Conservation (phyloP, 805 yeast species). For the Saitoella complicata region DNA sequence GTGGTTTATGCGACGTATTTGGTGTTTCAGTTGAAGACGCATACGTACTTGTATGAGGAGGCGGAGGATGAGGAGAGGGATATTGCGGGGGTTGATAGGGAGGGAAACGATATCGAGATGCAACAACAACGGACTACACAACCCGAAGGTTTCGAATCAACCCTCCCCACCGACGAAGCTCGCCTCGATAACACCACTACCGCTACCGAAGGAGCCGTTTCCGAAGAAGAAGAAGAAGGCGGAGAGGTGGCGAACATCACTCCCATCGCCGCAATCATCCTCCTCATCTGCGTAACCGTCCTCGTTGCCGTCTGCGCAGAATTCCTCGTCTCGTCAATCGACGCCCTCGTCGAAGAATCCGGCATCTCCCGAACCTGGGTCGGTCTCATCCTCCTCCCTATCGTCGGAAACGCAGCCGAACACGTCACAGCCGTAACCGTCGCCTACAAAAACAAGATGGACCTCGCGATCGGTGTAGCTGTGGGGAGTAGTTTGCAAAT, state of each 20-base stretch:
- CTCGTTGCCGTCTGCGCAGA: conserved; percentile 86
- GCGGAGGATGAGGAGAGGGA: conserved; percentile 23
- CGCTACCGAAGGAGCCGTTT: conserved; percentile 15
- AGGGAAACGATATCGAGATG: too few relatives aligned
- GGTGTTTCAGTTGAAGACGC: conserved; percentile 79
- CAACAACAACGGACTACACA: too few relatives aligned
- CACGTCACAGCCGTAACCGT: conserved; percentile 94
- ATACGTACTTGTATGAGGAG: conserved; percentile 36
- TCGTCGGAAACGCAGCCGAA: conserved; percentile 97
- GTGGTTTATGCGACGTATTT: conserved; percentile 63
- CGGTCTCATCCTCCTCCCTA: conserved; percentile 84
- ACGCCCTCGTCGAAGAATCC: conserved; percentile 64
- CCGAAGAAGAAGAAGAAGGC: conserved; percentile 18
- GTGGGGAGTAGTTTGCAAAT: conserved; percentile 92
- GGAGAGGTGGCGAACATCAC: conserved; percentile 28
- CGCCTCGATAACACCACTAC: conserved; percentile 16
- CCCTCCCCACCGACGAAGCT: not conserved
- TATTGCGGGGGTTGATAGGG: too few relatives aligned
- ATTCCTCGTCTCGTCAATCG: conserved; percentile 83
- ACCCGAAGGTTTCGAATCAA: conserved; percentile 14
- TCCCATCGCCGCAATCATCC: conserved; percentile 34
- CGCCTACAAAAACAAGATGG: conserved; percentile 94
- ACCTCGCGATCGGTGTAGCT: conserved; percentile 91
- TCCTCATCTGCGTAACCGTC: conserved; percentile 50
- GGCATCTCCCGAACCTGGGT: conserved; percentile 90